Evolutionary conservation across 2,329 filamentous ascomycete species (phyloP), one percentile per base, ranked within the genome.

Genomic region (Colletotrichum camelliae): DNA sequence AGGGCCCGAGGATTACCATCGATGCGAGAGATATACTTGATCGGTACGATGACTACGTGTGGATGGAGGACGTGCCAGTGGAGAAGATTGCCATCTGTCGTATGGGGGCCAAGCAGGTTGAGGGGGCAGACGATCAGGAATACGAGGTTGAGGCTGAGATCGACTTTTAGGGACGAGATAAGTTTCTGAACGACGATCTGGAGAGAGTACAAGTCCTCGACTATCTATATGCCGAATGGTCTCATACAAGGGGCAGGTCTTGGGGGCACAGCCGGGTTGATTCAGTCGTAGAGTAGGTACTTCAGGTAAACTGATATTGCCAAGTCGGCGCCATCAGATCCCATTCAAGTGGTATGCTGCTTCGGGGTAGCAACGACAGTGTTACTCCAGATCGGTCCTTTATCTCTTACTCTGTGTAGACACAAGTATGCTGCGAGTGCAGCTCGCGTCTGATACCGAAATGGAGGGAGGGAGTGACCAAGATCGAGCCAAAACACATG

Each of bases 71-170:
- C 67, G 86, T 96, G 29, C 86, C 87, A 18, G 82, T 98, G n/a
- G 91, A 95, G 72, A 90, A 88, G 74, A 85, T 98, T 55, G 92
- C 93, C 65, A 93, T 98, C 48, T 98, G 95, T 82, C 92, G 91
- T 81, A 98, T 98, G 96, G 95, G 96, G 0, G 95, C 95, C 12
- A 94, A 93, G 87, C 92, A 90, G 79, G 86, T 86, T 21, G 83
- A 91, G 33, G 86, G 90, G 9, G 85, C 89, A 3, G 90, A 88
- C 12, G 89, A 90, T 70, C 87, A 86, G 77, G 88, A 82, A 15
- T 92, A 92, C 75, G 88, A 90, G 77, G 88, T 90, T 10, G 90
- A 86, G 78, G 89, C 86, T 6, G 88, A 90, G 80, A 84, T 90
- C 43, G 81, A 72, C 18, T 80, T 89, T 58, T 87, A 78, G 81